phyloP scores from a whole-genome alignment of 768 basidiomycete genomes.

The Podaxis rugospora region DNA sequence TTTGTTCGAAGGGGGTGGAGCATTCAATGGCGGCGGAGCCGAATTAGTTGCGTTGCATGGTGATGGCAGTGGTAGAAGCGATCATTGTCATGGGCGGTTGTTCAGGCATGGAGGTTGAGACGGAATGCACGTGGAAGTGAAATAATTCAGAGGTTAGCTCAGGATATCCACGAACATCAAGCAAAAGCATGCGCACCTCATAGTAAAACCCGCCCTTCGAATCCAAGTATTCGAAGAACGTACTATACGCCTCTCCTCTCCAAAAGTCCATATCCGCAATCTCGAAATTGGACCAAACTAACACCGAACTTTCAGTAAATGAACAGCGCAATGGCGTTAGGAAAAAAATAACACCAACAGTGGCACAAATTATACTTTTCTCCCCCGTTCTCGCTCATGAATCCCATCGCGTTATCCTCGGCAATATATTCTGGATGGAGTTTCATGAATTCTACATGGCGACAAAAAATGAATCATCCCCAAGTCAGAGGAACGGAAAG shows the following conservation, averaged over 20 bases:
- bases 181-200: conserved; percentile 39
- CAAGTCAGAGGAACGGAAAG: conserved; percentile 5
- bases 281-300: conserved; percentile 68
- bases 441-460: conserved; percentile 49
- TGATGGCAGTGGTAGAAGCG: conserved; percentile 18
- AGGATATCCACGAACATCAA: background rate
- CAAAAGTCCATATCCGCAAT: conserved; percentile 66
- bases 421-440: conserved; percentile 52
- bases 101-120: background rate
- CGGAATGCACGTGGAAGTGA: background rate
- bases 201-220: conserved; percentile 63
- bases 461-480: background rate
- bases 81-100: conserved; percentile 16
- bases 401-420: conserved; percentile 55
- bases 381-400: conserved; percentile 45
- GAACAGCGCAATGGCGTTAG: background rate
- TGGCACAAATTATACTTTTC: conserved; percentile 70
- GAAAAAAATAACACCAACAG: conserved; percentile 35
- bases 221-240: conserved; percentile 66
- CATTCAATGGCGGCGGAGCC: conserved; percentile 24
- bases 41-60: conserved; percentile 32
- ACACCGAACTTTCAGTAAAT: background rate
- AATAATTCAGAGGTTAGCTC: background rate
- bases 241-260: conserved; percentile 57
- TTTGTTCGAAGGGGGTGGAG: background rate